A percentile compares a stretch with the other conserved stretches of the same genome.
phyloP scores from a whole-genome alignment of 2,329 filamentous ascomycete species.

The Colletotrichum sp. region DNA sequence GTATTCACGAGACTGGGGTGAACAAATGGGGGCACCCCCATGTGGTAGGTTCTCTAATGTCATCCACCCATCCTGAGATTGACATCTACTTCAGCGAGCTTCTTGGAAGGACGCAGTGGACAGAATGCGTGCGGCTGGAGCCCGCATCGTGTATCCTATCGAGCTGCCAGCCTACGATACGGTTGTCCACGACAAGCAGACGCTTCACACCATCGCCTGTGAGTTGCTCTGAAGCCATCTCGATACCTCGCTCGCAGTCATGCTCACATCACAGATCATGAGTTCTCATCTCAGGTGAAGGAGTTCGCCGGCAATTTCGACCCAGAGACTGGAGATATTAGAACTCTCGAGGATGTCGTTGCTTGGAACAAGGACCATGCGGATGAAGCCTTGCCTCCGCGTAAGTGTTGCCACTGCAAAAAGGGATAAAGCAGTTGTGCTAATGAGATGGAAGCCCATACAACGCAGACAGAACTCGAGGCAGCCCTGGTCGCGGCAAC shows the following conservation, averaged over 20 bases:
- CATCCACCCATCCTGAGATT: not conserved
- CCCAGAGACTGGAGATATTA: not conserved
- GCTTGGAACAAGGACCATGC: constrained; percentile 27
- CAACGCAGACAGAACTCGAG: not conserved
- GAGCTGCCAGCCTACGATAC: constrained; percentile 1
- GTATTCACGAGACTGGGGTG: not conserved
- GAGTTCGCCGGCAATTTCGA: not conserved
- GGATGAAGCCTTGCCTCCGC: constrained; percentile 21
- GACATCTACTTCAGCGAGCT: constrained; percentile 8
- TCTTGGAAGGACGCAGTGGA: constrained; percentile 16
- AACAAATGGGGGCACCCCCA: constrained; percentile 24
- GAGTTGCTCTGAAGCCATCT: not conserved
- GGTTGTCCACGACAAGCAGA: constrained; percentile 13
- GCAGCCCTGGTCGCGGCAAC: not conserved
- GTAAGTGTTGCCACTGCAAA: constrained; percentile 15
- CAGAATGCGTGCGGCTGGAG: constrained; percentile 16
- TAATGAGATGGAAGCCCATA: not conserved
- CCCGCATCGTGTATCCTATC: constrained; percentile 19
- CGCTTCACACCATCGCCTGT: constrained; percentile 23
- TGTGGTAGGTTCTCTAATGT: constrained; percentile 18
- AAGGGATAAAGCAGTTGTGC: not conserved
- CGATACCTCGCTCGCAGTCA: not conserved
- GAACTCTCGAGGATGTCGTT: constrained; percentile 24
- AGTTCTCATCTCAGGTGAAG: not conserved
- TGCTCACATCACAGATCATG: not conserved